Evolutionary conservation across 2,329 filamentous ascomycete species (phyloP).

Genomic region (Rutstroemia sp.): DNA sequence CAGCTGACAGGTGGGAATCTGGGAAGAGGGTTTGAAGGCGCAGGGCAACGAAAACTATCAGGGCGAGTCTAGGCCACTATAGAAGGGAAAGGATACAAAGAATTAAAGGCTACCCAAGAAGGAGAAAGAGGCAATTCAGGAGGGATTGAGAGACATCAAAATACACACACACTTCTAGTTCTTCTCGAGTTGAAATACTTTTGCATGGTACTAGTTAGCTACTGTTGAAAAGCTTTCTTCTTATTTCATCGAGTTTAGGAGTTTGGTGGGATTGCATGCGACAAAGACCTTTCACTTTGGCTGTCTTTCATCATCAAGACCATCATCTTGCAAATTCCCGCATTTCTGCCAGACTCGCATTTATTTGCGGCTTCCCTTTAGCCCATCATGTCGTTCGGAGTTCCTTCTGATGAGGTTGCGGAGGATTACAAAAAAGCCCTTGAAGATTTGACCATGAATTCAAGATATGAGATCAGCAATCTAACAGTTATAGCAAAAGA

Average conservation of each 20-base stretch:
- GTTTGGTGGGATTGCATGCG: conserved; percentile 19
- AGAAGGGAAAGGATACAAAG: conserved; percentile 13
- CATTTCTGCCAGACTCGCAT: conserved; percentile 18
- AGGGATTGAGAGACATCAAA: conserved; percentile 28
- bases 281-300: conserved; percentile 24
- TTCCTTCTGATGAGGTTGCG: conserved; percentile 71
- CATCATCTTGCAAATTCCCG: conserved; percentile 5
- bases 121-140: conserved; percentile 16
- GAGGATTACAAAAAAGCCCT: conserved; percentile 91
- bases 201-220: conserved; percentile 32
- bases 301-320: conserved; percentile 17
- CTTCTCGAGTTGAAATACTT: conserved; percentile 29
- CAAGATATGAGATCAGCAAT: conserved; percentile 93
- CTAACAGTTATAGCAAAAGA: conserved; percentile 96
- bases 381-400: conserved; percentile 54
- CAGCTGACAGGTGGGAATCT: conserved; percentile 10
- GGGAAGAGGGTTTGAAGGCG: conserved; percentile 15
- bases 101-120: conserved; percentile 13
- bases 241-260: conserved; percentile 19
- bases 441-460: conserved; percentile 85
- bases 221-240: conserved; percentile 26
- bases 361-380: conserved; percentile 18
- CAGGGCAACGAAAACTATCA: conserved; percentile 15
- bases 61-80: conserved; percentile 15
- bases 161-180: conserved; percentile 32